These are phyloP conservation scores for Lepidium aucheri DNA, from an alignment of 345 rosid genomes.

Conservation along the genomic window DNA sequence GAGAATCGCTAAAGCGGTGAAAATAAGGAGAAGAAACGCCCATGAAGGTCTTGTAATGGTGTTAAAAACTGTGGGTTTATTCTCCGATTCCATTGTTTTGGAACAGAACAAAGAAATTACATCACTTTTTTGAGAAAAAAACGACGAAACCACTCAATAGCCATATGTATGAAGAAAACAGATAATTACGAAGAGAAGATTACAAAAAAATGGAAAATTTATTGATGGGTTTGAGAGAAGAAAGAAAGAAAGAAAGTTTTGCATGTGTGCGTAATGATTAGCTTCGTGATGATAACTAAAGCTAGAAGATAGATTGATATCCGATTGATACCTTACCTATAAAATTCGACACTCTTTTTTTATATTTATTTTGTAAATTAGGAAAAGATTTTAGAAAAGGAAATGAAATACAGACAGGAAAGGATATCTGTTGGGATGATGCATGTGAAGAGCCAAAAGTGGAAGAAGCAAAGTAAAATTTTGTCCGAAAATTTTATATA, in stretches of 20 bases:
- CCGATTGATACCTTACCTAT: constrained; percentile 16
- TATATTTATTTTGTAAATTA: not conserved
- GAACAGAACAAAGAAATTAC: not conserved
- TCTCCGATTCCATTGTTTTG: constrained; percentile 41
- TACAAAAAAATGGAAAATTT: not conserved
- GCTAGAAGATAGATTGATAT: not conserved
- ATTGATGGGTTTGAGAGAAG: not conserved
- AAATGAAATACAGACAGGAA: not conserved
- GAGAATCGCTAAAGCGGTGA: constrained; percentile 43
- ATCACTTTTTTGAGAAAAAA: too few species aligned
- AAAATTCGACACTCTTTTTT: not conserved
- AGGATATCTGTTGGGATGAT: too few species aligned
- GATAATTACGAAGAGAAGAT: constrained; percentile 8
- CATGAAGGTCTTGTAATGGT: constrained; percentile 36
- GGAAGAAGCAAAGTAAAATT: not conserved
- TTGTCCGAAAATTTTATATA: not conserved
- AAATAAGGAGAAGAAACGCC: constrained; percentile 42
- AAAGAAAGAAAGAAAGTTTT: not conserved
- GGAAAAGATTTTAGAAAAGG: not conserved
- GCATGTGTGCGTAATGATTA: constrained; percentile 27
- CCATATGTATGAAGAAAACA: constrained; percentile 3
- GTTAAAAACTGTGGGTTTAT: constrained; percentile 24
- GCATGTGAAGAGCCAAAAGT: constrained; percentile 18
- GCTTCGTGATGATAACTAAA: not conserved
- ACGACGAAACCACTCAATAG: not conserved